Evolutionary conservation across 306 rosid genomes (phyloP), one percentile per base, ranked within the genome.

Genomic region (Cajanus cajan): DNA sequence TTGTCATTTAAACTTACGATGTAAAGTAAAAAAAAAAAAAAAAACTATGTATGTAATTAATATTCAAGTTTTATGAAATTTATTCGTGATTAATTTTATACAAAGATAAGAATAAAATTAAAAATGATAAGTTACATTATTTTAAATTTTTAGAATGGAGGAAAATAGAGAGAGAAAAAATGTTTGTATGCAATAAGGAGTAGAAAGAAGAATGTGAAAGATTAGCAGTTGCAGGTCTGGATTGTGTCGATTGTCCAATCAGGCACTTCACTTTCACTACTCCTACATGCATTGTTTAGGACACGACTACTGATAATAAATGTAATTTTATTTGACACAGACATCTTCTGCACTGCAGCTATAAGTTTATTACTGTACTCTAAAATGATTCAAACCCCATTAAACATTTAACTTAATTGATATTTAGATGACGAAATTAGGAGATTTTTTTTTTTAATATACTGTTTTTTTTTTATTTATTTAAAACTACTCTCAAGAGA

Each of bases 231-330:
- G 54, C 37, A 73, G 67, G 62, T 24, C 44, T 74, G 25, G 33
- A 61, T 8, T 13, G 59, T 43, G 57, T 25, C 31, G 25, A 58
- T 1, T 75, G 36, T 61, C 71, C 36, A 40, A 74, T 75, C 61
- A 44, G 7, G 4, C 47, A 44, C 45, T 43, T 43, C 59, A 43
- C 28, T n/a, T 25, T 9, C 70, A 16, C 37, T 47, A 3, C 48
- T 11, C 6, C 21, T 16, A 16, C 61, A 52, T 72, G 28, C 63
- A 4, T 25, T 44, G 7, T 24, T 47, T 8, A n/a, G 79, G 79
- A 75, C 47, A 31, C 14, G 80, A 75, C 79, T 41, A 25, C 44
- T 43, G 45, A 44, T n/a, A 45, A 44, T 43, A n/a, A 13, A 40
- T 12, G 57, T 59, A 15, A 25, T 61, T 45, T 44, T 62, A 15